phyloP scores from a whole-genome alignment of 176 grass and related monocot genomes.

The Chloris gayana region DNA sequence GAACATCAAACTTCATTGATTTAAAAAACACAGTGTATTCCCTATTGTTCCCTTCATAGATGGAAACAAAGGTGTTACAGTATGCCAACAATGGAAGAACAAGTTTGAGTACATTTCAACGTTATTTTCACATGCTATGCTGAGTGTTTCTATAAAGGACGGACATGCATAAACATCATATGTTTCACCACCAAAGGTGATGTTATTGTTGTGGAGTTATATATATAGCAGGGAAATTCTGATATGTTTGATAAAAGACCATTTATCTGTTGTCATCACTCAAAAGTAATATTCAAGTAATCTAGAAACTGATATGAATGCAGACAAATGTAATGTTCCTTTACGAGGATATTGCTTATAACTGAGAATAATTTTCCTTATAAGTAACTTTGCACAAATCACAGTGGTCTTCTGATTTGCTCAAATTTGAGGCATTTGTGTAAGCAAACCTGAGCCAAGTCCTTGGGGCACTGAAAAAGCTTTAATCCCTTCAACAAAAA shows the following conservation, averaged over 20 bases:
- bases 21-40: constrained; percentile 9
- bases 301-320: not conserved
- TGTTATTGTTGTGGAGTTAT: not conserved
- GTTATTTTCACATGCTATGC: not conserved
- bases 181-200: not conserved
- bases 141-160: not conserved
- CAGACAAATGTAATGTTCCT: not conserved
- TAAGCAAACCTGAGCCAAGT: constrained; percentile 90
- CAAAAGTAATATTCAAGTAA: not conserved
- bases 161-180: not conserved
- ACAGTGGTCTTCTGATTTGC: not conserved
- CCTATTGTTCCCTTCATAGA: not conserved
- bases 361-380: not conserved
- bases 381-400: not conserved
- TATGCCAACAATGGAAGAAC: not conserved
- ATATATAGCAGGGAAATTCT: not conserved
- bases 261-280: not conserved
- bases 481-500: constrained; percentile 96
- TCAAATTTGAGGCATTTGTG: constrained; percentile 5
- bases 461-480: constrained; percentile 84
- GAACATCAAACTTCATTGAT: not conserved
- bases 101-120: not conserved
- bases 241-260: not conserved
- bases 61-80: not conserved
- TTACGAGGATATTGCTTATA: not conserved